These are phyloP conservation scores for Hyphopichia pseudoburtonii DNA, from an alignment of 1,139 yeast genomes.

Conservation along the genomic window DNA sequence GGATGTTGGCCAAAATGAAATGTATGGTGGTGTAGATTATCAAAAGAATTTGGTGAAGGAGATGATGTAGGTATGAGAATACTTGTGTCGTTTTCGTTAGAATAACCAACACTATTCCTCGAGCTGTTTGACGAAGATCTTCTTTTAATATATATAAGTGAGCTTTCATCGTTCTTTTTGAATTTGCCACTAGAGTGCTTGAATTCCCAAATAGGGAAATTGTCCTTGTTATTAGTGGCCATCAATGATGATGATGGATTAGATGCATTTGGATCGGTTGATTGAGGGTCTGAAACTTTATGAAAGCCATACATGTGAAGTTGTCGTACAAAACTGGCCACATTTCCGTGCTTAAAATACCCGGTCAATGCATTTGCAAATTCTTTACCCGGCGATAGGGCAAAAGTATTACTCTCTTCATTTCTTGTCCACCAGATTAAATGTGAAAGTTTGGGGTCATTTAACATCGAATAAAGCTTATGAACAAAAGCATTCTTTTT, in stretches of 20 bases:
- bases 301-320: constrained; percentile 52
- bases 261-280: constrained; percentile 9
- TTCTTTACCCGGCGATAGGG: constrained; percentile 57
- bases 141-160: constrained; percentile 66
- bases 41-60: constrained; percentile 12
- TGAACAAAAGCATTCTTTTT: constrained; percentile 67
- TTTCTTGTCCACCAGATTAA: constrained; percentile 78
- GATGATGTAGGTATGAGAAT: constrained; percentile 11
- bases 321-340: constrained; percentile 48
- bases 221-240: constrained; percentile 24
- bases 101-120: constrained; percentile 12
- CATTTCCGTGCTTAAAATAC: constrained; percentile 48
- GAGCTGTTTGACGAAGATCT: constrained; percentile 44
- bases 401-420: constrained; percentile 58
- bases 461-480: constrained; percentile 59
- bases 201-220: constrained; percentile 72
- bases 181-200: constrained; percentile 80
- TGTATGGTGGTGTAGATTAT: constrained; percentile 8
- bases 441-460: constrained; percentile 47
- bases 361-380: constrained; percentile 44
- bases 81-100: constrained; percentile 10
- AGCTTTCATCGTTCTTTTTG: constrained; percentile 69
- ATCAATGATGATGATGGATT: constrained; percentile 7
- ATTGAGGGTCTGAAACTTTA: constrained; percentile 48
- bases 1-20: constrained; percentile 10